Evolutionary conservation across 345 rosid genomes (phyloP).

Genomic region (Eucalyptus victrix): DNA sequence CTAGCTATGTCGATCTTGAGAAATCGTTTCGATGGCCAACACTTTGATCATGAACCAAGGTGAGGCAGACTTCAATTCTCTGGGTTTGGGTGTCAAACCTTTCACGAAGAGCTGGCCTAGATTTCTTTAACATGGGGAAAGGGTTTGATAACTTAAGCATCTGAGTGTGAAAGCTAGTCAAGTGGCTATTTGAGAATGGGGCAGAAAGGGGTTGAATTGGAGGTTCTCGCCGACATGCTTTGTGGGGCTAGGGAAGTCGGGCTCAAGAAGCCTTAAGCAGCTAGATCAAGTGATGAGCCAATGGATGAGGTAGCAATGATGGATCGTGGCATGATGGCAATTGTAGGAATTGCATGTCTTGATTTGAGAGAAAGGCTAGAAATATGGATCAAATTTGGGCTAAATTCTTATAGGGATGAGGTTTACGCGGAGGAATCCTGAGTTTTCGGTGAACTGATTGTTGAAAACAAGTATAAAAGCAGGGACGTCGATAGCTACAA

Average conservation of each 20-base stretch:
- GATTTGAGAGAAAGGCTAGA: not conserved
- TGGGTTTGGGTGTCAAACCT: not conserved
- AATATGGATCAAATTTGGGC: not conserved
- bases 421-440: not conserved
- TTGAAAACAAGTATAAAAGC: not conserved
- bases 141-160: not conserved
- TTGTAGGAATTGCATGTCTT: not conserved
- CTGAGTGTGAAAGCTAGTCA: not conserved
- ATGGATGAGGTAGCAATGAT: not conserved
- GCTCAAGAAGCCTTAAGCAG: not conserved
- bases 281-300: not conserved
- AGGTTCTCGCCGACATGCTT: not conserved
- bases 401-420: not conserved
- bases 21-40: too few relatives aligned
- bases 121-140: not conserved
- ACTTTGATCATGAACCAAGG: not conserved
- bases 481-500: not conserved
- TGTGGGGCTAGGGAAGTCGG: not conserved
- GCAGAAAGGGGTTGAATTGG: not conserved
- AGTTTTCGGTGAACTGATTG: not conserved
- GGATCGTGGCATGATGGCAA: not conserved
- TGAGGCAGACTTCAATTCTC: not conserved
- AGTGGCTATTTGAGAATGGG: not conserved
- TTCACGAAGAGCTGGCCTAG: not conserved
- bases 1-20: too few relatives aligned